Evolutionary conservation across 441 rosid species (phyloP).

Genomic region (Corymbia citriodora): DNA sequence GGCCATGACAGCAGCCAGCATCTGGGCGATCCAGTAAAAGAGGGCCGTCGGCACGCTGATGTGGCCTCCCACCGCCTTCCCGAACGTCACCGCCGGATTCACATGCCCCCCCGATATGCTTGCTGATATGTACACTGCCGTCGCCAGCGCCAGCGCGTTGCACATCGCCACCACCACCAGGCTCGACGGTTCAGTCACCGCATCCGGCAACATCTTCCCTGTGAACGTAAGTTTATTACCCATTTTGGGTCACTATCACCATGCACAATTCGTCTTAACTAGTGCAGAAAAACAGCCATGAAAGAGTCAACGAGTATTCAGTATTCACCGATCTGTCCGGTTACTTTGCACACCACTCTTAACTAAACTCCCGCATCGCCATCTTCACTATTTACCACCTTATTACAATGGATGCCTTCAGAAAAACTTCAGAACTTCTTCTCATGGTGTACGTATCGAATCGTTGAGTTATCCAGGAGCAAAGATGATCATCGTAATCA

Average conservation of each 20-base stretch:
- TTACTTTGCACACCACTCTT: background rate
- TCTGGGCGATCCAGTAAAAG: constrained; percentile 80
- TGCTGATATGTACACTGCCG: constrained; percentile 56
- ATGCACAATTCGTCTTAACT: background rate
- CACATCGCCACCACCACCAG: constrained; percentile 59
- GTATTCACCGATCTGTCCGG: background rate
- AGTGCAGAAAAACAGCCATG: background rate
- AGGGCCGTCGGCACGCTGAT: constrained; percentile 52
- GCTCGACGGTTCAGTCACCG: constrained; percentile 30
- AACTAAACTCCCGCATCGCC: background rate
- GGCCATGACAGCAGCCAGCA: constrained; percentile 85
- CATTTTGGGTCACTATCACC: background rate
- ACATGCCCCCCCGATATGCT: constrained; percentile 78
- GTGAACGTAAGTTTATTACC: background rate
- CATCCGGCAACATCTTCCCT: constrained; percentile 50
- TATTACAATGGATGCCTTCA: background rate
- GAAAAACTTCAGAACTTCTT: background rate
- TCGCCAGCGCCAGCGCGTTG: constrained; percentile 64
- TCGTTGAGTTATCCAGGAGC: background rate
- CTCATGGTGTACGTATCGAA: background rate
- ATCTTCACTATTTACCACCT: background rate
- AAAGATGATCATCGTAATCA: background rate
- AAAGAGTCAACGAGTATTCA: background rate
- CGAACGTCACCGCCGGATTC: constrained; percentile 93
- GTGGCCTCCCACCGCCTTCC: constrained; percentile 71